Base-by-base conservation (phyloP, 129 eudicot genomes). In the Saussurea involucrata region DNA sequence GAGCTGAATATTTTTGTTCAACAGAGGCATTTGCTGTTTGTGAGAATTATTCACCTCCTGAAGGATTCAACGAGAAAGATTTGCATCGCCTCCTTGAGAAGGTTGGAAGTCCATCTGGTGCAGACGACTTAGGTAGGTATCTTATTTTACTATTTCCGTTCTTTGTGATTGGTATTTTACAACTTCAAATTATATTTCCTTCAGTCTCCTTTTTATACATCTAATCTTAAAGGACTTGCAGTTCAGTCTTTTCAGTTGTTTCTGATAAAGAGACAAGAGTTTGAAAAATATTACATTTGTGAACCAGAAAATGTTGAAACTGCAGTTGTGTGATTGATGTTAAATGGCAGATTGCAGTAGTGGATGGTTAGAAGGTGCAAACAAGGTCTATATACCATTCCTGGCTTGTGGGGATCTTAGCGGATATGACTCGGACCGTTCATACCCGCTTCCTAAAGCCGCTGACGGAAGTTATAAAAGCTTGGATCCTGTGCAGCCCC, bases 21-120 rank as follows among this genome's bases (percentile, higher is more conserved):
- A 66, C 93, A 95, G 99, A 95, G 91, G 99, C 97, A 76, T 95
- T 95, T 88, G 97, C 91, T 32, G 95, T 95, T 77, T 92, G 96
- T 69, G 99, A 95, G 81, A 88, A 95, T 66, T 95, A 95, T 83
- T 88, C 97, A 24, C 99, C 99, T 55, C 99, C 99, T 18, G 90
- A 95, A 81, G 99, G 99, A 17, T 95, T 95, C 72, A 87, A 80
- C 75, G 97, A 92, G 81, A 92, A 90, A 80, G 99, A 95, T 82
- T 75, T 95, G 80, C 96, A 95, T 82, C 97, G 86, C 61, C 97
- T 95, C 46, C 89, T 95, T 64, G 97, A 91, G 81, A 82, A 89
- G 82, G 92, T 95, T 46, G 99, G 99, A 46, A 95, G 90, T 72
- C 99, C 99, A 37, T 95, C 97, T 32, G 99, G 99, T 69, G 92